These are phyloP conservation scores for Areca catechu DNA, from an alignment of 176 grass and related monocot species.

Conservation along the genomic window DNA sequence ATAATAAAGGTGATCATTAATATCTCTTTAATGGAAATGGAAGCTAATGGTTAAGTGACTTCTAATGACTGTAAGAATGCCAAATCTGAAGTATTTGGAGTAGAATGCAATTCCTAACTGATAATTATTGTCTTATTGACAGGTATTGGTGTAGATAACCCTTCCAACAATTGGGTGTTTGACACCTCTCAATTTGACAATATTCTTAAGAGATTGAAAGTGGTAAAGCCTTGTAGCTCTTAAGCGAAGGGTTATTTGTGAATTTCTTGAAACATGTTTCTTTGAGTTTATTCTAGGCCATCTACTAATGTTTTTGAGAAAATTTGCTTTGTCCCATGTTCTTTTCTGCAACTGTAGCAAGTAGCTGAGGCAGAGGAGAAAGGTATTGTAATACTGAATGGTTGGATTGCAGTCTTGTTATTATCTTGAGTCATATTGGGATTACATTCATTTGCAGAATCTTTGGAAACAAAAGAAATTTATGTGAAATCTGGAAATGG, in stretches of 20 bases:
- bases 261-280: background rate
- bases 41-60: too few relatives aligned
- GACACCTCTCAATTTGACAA: conserved; percentile 89
- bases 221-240: conserved; percentile 27
- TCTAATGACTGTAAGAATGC: too few relatives aligned
- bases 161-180: conserved; percentile 78
- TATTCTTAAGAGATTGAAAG: conserved; percentile 96
- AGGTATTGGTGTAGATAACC: conserved; percentile 78
- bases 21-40: too few relatives aligned
- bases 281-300: too few relatives aligned
- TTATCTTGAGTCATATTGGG: conserved; percentile 9
- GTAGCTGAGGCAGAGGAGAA: conserved; percentile 38
- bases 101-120: too few relatives aligned
- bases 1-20: conserved; percentile 43
- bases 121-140: conserved; percentile 3
- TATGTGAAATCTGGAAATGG: conserved; percentile 40
- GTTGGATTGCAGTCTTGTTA: background rate
- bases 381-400: conserved; percentile 29
- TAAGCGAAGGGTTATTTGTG: background rate
- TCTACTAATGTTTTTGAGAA: background rate
- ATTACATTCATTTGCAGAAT: conserved; percentile 28
- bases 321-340: background rate
- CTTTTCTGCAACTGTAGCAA: conserved; percentile 42
- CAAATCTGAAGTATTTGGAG: too few relatives aligned
- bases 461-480: conserved; percentile 28